Evolutionary conservation across 2,329 filamentous ascomycete genomes (phyloP).

Genomic region (Kalaharituber pfeilii): DNA sequence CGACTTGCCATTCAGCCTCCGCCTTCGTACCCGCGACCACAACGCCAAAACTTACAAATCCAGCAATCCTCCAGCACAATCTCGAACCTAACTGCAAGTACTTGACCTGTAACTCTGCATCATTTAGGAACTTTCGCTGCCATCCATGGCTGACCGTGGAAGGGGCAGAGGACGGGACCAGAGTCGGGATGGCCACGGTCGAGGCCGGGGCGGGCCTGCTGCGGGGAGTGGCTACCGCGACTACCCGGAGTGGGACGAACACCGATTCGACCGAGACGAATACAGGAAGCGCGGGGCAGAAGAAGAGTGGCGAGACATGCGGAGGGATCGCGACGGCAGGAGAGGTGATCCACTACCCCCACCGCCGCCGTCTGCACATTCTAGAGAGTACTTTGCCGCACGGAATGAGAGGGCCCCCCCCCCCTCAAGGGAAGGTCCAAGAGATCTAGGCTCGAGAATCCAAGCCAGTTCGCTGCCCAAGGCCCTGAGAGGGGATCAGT

Average conservation of each 20-base stretch:
- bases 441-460: neutral
- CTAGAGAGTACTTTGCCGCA: neutral
- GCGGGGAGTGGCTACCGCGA: neutral
- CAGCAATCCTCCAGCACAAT: neutral
- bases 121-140: neutral
- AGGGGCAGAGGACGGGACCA: neutral
- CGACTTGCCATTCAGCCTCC: neutral
- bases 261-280: neutral
- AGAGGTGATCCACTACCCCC: neutral
- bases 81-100: neutral
- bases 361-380: neutral
- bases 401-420: neutral
- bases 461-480: neutral
- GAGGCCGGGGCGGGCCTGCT: neutral
- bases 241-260: neutral
- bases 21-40: too few relatives aligned
- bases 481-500: neutral
- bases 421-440: neutral
- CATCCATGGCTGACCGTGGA: neutral
- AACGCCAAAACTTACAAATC: neutral
- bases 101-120: neutral
- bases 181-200: neutral
- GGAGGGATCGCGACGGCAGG: neutral
- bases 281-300: neutral
- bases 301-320: neutral